Evolutionary conservation across 345 rosid species (phyloP).

Genomic region (Boechera retrofracta): DNA sequence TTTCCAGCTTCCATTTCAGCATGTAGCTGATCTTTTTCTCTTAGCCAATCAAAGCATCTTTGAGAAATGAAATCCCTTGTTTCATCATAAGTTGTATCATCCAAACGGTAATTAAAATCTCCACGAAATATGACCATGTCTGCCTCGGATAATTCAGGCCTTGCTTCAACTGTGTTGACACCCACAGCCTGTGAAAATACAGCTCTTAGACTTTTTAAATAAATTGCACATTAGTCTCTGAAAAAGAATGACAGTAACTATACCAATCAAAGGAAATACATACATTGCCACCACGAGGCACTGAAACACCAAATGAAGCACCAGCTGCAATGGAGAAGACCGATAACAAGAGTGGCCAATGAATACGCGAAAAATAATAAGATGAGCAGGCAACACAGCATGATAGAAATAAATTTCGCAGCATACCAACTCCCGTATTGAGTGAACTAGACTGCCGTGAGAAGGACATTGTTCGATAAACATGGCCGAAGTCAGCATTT

Average conservation of each 20-base stretch:
- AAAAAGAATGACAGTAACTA: constrained; percentile 31
- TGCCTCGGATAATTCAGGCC: constrained; percentile 79
- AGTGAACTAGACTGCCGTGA: constrained; percentile 56
- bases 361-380: constrained; percentile 69
- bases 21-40: constrained; percentile 80
- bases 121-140: constrained; percentile 84
- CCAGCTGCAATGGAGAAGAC: constrained; percentile 85
- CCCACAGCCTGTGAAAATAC: constrained; percentile 52
- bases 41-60: constrained; percentile 85
- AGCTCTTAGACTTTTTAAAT: constrained; percentile 14
- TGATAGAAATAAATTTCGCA: constrained; percentile 62
- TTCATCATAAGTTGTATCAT: constrained; percentile 81
- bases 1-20: constrained; percentile 80
- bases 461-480: constrained; percentile 70
- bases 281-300: constrained; percentile 67
- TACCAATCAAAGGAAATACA: constrained; percentile 36
- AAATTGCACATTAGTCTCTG: constrained; percentile 12
- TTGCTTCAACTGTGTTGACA: constrained; percentile 52
- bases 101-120: constrained; percentile 81
- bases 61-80: constrained; percentile 85
- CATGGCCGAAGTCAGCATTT: constrained; percentile 82
- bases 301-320: constrained; percentile 64
- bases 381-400: constrained; percentile 66
- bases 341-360: constrained; percentile 77
- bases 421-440: constrained; percentile 71